phyloP scores from a whole-genome alignment of 345 rosid genomes.

The Pistacia vera region DNA sequence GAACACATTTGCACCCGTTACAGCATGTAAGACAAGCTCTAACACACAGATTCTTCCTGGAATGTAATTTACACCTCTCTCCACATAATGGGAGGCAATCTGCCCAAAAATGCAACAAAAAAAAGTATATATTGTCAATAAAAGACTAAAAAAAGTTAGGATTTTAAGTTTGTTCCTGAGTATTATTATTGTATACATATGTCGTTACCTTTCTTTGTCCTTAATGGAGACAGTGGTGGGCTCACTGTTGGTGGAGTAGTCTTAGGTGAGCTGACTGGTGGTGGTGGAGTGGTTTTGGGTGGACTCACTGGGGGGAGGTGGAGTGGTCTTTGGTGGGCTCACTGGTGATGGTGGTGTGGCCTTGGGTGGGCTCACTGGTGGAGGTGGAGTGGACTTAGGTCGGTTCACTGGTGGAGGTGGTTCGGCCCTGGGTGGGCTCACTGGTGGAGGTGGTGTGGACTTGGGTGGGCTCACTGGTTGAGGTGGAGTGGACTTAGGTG shows the following conservation, averaged over 20 bases:
- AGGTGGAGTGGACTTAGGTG: slow-evolving; percentile 25
- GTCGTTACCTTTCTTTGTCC: no score
- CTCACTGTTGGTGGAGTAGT: no score
- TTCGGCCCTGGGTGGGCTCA: slow-evolving; percentile 17
- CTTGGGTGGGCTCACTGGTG: slow-evolving; percentile 25
- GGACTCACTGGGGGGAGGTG: slow-evolving; percentile 20
- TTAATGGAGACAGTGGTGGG: slow-evolving; percentile 9
- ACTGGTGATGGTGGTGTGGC: slow-evolving; percentile 8
- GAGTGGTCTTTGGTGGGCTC: slow-evolving; percentile 17
- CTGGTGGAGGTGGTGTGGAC: slow-evolving; percentile 1
- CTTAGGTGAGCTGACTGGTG: no score
- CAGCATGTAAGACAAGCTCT: slow-evolving; percentile 95
- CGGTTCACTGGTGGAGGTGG: no score
- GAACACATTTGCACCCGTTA: slow-evolving; percentile 88
- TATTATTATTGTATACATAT: no score
- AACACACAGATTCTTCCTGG: slow-evolving; percentile 60
- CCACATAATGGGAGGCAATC: slow-evolving; percentile 79
- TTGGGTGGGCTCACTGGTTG: neutral
- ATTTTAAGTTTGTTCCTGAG: no score
- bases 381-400: neutral
- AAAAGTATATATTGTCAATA: neutral
- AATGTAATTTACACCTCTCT: slow-evolving; percentile 69
- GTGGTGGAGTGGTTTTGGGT: neutral
- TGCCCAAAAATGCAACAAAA: slow-evolving; percentile 18
- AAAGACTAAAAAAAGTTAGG: neutral